Base-by-base conservation (phyloP, 805 yeast species). In the Spathaspora sp. region DNA sequence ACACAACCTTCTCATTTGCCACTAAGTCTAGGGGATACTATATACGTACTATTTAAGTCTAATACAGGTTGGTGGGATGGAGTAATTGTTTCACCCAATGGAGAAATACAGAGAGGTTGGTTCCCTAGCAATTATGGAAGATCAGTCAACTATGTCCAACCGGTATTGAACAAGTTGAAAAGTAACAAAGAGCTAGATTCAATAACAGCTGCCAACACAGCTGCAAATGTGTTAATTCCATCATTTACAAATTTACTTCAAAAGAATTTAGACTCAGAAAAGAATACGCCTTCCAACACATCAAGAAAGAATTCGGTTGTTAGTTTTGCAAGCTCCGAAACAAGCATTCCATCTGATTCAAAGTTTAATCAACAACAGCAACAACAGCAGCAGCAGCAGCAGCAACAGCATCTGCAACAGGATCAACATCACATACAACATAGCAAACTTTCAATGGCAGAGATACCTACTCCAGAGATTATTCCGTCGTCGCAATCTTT, bases 11-110 rank as follows among this genome's bases (percentile, higher is more conserved):
- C 79, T 42, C 77, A 81, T 44, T 67, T 86, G 42, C 77, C 79
- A 19, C 66, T 87, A 18, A 68, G 66, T 49, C 69, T 78, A n/a
- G 93, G 91, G 17, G 96, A 87, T 56, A 76, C 86, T 2, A 70
- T 90, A 1, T 80, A 85, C 57, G 94, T 90, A 12, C 62, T 88
- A n/a, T 64, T 77, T 14, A 86, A 86, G 54, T 73, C 81, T 14
- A 80, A 78, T 40, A 65, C 82, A 2, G 88, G 90, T 2, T 90
- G 96, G 97, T 89, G 96, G 94, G 96, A 90, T 65, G 96, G 97
- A 10, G 75, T 86, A 16, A 48, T 67, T 5, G 49, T 65, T 57
- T 72, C 38, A 47, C 59, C 52, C 50, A 59, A 52, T 55, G 78
- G 79, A 6, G 77, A 72, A 5, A 65, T 78, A 5, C 60, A 63